Evolutionary conservation across 164 flowering plant species (phyloP), one percentile per base, ranked within the genome.

Genomic region (Umbellularia californica): DNA sequence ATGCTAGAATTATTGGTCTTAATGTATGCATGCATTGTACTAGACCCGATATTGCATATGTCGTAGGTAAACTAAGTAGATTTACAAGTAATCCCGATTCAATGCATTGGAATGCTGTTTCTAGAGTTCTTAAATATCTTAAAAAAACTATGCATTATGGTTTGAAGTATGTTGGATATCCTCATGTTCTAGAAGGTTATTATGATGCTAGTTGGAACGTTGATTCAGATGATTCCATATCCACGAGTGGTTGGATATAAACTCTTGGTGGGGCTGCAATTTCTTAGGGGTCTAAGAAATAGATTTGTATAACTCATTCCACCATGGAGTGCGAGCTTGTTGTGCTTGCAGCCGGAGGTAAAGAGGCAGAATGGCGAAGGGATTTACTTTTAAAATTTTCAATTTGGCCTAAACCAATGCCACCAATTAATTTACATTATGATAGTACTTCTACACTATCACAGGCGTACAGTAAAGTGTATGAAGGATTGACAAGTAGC

Each of bases 281-380:
- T 30, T 30, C 72, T 41, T 70, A 28, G 52, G 27, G 22, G 2
- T 70, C 72, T 5, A 35, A 22, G 72, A 70, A 70, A 50, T 15
- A 70, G 25, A 50, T 5, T 1, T 70, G 52, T 51, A 70, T 70
- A 17, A 25, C 55, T 35, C 58, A 50, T 13, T 35, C 58, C 9
- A 69, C 71, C 10, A 50, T 70, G 72, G 58, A 69, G 24, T 35
- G 4, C 2, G 25, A 69, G 52, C 33, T 69, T 69, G n/a, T 69
- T 5, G 24, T 5, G 3, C 50, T 33, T n/a, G 52, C 7, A 33
- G 52, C 50, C 12, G 10, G 24, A 35, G 58, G 55, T 17, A 70
- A 70, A 70, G 72, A 33, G 50, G 58, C 20, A 9, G 55, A 69
- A 19, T 70, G n/a, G 41, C 41, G 0, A 9, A 69, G 24, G 55